Evolutionary conservation across 495 filamentous ascomycete genomes (phyloP), one percentile per base, ranked within the genome.

Genomic region (Haplographium delicatum): DNA sequence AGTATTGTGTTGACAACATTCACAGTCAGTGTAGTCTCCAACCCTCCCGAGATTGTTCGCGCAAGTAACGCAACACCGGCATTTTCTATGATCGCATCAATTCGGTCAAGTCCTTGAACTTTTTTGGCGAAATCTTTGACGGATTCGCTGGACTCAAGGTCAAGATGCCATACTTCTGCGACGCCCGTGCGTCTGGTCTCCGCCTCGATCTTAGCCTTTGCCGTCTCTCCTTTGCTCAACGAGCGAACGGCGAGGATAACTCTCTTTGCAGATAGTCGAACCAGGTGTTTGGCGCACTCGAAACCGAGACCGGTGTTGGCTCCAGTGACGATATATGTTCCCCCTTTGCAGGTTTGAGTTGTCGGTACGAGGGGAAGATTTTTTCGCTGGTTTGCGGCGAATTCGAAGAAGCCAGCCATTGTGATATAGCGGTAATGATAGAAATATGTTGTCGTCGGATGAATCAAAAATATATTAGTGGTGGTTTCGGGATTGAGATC

Each of bases 161-260:
- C 81, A 0, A 85, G 56, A 22, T 70, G 58, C 78, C 76, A 82
- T 8, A 81, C 75, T 43, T 81, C 71, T 19, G 28, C 37, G 18
- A 68, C 62, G 6, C 66, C 61, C 34, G 26, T 44, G 3, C 41
- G 20, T 3, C 41, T 24, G 6, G 41, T 28, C 8, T 22, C 15
- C 9, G 18, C 5, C 8, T 27, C 22, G 13, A 44, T 30, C n/a
- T 28, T 15, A 10, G 19, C 15, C 22, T 65, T 65, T 28, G 74
- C 74, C 19, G 40, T 53, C 28, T 71, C 58, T 4, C 68, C 70
- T 16, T 61, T 59, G 6, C 51, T 47, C 2, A 63, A 11, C 38
- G 57, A 64, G 10, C 75, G 67, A 18, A 69, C 69, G 5, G 65
- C 73, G 11, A 77, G 58, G 37, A 78, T 76, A 6, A 78, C 61